Percentiles rank a stretch among this genome's conserved stretches.
phyloP scores from a whole-genome alignment of 805 yeast species.

The Yamadazyma tumulicola region DNA sequence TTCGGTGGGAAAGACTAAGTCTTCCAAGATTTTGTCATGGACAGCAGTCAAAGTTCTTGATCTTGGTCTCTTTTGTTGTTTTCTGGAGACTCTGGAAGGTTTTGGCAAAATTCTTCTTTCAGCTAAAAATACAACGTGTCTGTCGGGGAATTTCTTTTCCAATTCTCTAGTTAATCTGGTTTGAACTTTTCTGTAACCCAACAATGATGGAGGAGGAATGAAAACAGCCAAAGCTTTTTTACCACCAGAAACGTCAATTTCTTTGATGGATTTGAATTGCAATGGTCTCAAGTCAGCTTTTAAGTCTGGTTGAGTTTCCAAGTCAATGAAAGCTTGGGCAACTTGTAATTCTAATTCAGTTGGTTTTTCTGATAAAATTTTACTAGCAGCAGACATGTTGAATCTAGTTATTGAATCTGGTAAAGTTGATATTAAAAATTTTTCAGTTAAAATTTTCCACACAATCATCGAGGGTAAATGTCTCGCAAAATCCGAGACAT shows the following conservation, averaged over 20 bases:
- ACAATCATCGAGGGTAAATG: too few relatives aligned
- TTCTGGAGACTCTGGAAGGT: slow-evolving; percentile 95
- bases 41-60: slow-evolving; percentile 99
- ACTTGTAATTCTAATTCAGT: slow-evolving; percentile 98
- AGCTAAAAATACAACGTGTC: slow-evolving; percentile 98
- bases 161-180: slow-evolving; percentile 97
- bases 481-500: too few relatives aligned
- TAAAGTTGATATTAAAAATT: background rate
- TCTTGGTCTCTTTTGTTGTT: slow-evolving; percentile 98
- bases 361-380: slow-evolving; percentile 93
- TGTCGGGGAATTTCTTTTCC: slow-evolving; percentile 99
- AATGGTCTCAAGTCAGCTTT: slow-evolving; percentile 98
- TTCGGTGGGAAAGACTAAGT: slow-evolving; percentile 99
- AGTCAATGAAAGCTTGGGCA: slow-evolving; percentile 97
- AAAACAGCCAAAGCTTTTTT: slow-evolving; percentile 97
- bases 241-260: slow-evolving; percentile 97
- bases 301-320: slow-evolving; percentile 94
- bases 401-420: background rate
- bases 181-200: slow-evolving; percentile 96
- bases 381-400: slow-evolving; percentile 93
- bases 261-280: slow-evolving; percentile 98
- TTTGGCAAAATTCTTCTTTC: slow-evolving; percentile 99
- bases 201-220: slow-evolving; percentile 94
- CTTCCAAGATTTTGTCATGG: slow-evolving; percentile 98
- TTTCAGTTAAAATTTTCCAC: background rate